phyloP scores from a whole-genome alignment of 176 grass and related monocot genomes.

The Cenchrus purpureus region DNA sequence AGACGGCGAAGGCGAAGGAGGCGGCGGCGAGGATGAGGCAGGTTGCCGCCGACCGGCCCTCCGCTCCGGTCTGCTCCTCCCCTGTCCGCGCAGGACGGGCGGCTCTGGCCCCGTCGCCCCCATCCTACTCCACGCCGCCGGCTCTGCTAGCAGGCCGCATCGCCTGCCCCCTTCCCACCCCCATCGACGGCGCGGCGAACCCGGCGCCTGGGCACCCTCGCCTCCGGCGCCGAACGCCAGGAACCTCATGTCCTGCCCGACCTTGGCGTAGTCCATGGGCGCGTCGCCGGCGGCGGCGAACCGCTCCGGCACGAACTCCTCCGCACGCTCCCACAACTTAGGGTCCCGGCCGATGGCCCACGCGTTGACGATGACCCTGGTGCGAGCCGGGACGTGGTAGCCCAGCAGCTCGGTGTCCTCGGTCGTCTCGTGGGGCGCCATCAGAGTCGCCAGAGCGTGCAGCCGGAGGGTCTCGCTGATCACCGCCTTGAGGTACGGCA shows the following conservation, averaged over 20 bases:
- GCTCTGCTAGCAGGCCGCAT: no score
- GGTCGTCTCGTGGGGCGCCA: conserved; percentile 20
- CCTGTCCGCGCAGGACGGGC: no score
- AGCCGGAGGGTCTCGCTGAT: conserved; percentile 41
- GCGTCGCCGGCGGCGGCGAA: neutral
- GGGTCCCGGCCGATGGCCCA: conserved; percentile 46
- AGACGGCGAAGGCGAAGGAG: no score
- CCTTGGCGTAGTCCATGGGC: conserved; percentile 25
- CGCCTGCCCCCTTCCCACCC: no score
- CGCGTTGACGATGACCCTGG: conserved; percentile 40
- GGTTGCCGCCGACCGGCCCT: no score
- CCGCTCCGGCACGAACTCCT: conserved; percentile 46
- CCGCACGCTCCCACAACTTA: conserved; percentile 27
- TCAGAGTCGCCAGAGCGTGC: conserved; percentile 22
- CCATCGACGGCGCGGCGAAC: conserved; percentile 34
- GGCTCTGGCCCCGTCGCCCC: no score
- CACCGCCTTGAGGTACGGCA: conserved; percentile 21
- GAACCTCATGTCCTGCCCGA: conserved; percentile 28
- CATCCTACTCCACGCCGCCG: no score
- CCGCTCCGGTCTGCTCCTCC: no score
- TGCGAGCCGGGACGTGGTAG: conserved; percentile 35
- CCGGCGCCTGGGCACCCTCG: conserved; percentile 53
- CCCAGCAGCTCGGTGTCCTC: conserved; percentile 13
- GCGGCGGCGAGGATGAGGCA: no score
- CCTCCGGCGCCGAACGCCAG: conserved; percentile 63